A percentile compares a stretch with the other conserved stretches of the same genome.
Evolutionary conservation across 1,284 basidiomycete genomes (phyloP).

Genomic region (Boletus sp.): DNA sequence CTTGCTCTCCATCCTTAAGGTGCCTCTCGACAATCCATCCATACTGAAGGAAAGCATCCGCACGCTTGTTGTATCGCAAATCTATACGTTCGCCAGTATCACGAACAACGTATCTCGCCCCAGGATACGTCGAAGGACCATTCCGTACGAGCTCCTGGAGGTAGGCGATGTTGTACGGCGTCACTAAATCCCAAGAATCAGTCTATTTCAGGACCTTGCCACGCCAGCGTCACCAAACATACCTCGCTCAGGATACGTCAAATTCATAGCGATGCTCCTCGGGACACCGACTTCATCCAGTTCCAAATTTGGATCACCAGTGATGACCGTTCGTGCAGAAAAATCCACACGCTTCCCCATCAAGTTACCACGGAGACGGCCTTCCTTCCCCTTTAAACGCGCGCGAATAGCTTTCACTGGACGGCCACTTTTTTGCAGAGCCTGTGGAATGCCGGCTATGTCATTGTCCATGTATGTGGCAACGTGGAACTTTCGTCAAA

Average conservation of each 20-base stretch:
- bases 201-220: neutral
- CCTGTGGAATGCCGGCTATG: slow-evolving; percentile 97
- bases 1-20: slow-evolving; percentile 96
- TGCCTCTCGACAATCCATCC: slow-evolving; percentile 99
- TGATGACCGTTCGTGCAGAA: slow-evolving; percentile 99
- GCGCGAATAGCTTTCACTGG: slow-evolving; percentile 99
- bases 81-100: slow-evolving; percentile 99
- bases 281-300: slow-evolving; percentile 98
- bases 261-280: slow-evolving; percentile 95
- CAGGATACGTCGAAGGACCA: slow-evolving; percentile 95
- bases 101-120: slow-evolving; percentile 96
- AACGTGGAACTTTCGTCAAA: slow-evolving; percentile 81
- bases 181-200: slow-evolving; percentile 59
- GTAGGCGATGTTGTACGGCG: slow-evolving; percentile 96
- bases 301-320: slow-evolving; percentile 97
- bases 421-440: slow-evolving; percentile 96
- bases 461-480: slow-evolving; percentile 99
- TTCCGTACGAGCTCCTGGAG: slow-evolving; percentile 97
- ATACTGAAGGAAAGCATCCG: slow-evolving; percentile 96
- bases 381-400: slow-evolving; percentile 98
- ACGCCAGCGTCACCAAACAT: slow-evolving; percentile 26
- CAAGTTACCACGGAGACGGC: slow-evolving; percentile 95
- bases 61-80: slow-evolving; percentile 95
- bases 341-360: slow-evolving; percentile 99
- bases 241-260: slow-evolving; percentile 98